A percentile compares a stretch with the other conserved stretches of the same genome.
These are phyloP conservation scores for Xylaria sp. DNA, from an alignment of 2,329 filamentous ascomycete genomes.

Conservation along the genomic window DNA sequence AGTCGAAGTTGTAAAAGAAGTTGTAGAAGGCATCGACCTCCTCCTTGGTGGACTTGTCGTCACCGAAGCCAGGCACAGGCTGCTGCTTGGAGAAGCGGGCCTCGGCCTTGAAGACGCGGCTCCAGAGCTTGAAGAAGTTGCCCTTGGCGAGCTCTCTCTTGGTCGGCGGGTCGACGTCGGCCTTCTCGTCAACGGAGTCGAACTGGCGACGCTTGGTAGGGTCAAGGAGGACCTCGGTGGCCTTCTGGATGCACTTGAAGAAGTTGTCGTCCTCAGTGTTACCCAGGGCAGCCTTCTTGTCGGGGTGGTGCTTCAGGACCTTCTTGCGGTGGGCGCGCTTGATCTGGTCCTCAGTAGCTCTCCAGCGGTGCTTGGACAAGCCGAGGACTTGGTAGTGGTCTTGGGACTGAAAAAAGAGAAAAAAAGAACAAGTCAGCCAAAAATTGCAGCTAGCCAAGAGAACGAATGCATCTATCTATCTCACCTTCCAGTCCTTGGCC, in stretches of 20 bases:
- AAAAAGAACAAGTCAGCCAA: slow-evolving; percentile 9
- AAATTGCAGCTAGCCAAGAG: neutral
- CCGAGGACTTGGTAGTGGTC: slow-evolving; percentile 98
- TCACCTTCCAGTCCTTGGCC: slow-evolving; percentile 98
- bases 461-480: slow-evolving; percentile 21
- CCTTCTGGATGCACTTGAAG: slow-evolving; percentile 99
- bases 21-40: slow-evolving; percentile 97
- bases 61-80: slow-evolving; percentile 81
- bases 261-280: slow-evolving; percentile 90
- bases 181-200: slow-evolving; percentile 92
- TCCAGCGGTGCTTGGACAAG: slow-evolving; percentile 84
- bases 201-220: slow-evolving; percentile 89
- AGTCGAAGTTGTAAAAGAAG: slow-evolving; percentile 99
- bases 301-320: slow-evolving; percentile 96
- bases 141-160: slow-evolving; percentile 85
- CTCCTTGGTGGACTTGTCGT: slow-evolving; percentile 77
- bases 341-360: slow-evolving; percentile 95
- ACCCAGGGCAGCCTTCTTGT: slow-evolving; percentile 94
- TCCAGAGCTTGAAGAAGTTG: slow-evolving; percentile 95
- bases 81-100: slow-evolving; percentile 86
- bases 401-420: slow-evolving; percentile 57
- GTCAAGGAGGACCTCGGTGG: slow-evolving; percentile 87
- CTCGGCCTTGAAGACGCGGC: slow-evolving; percentile 83
- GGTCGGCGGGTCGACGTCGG: slow-evolving; percentile 82
- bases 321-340: slow-evolving; percentile 99